phyloP scores from a whole-genome alignment of 805 yeast species.

The Maudiozyma turicensis region DNA sequence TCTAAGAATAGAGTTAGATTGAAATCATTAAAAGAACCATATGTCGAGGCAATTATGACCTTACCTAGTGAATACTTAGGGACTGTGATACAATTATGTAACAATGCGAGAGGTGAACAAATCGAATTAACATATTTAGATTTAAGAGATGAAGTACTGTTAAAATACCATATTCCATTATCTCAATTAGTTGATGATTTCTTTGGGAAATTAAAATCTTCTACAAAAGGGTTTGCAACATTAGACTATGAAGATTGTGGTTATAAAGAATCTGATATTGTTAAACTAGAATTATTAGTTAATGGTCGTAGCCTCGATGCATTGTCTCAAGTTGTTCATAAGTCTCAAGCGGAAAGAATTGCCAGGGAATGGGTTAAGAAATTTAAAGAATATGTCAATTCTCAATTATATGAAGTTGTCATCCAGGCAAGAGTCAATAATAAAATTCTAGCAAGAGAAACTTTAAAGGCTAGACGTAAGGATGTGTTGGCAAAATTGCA shows the following conservation, averaged over 20 bases:
- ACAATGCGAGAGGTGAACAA: constrained; percentile 74
- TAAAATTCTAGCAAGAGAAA: constrained; percentile 80
- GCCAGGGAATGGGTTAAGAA: constrained; percentile 79
- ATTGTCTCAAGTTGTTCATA: constrained; percentile 80
- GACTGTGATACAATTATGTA: constrained; percentile 76
- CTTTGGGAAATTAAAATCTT: constrained; percentile 85
- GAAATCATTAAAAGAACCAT: constrained; percentile 63
- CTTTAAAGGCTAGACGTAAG: constrained; percentile 85
- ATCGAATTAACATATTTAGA: constrained; percentile 65
- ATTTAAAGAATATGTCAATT: constrained; percentile 67
- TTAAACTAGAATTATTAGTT: constrained; percentile 79
- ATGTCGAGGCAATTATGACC: constrained; percentile 82
- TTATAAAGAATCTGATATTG: constrained; percentile 67
- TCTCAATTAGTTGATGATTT: constrained; percentile 91
- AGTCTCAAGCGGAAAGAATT: constrained; percentile 56
- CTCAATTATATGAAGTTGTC: constrained; percentile 84
- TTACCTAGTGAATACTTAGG: constrained; percentile 88
- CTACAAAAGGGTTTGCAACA: constrained; percentile 87
- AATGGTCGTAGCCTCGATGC: constrained; percentile 90
- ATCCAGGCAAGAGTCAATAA: constrained; percentile 84
- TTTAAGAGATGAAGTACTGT: constrained; percentile 63
- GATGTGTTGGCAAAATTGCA: constrained; percentile 91
- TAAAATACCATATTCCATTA: constrained; percentile 75
- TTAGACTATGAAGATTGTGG: constrained; percentile 93
- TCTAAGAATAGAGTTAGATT: constrained; percentile 27